Evolutionary conservation across 2,329 filamentous ascomycete genomes (phyloP), one percentile per base, ranked within the genome.

Genomic region (Fusarium mexicanum): DNA sequence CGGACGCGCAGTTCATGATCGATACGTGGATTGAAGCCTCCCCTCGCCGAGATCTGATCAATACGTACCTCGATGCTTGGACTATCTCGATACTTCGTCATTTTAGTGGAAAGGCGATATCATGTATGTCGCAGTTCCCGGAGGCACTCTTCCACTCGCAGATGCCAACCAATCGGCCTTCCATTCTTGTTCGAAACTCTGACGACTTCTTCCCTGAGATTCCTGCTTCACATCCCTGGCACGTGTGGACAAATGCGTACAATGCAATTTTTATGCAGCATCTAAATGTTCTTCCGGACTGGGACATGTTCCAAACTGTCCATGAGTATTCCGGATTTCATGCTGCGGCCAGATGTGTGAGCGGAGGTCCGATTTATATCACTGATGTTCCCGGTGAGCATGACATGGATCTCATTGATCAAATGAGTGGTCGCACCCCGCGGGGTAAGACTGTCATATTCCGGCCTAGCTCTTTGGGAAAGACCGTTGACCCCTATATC

Each of bases 111-210:
- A 92, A 91, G 76, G 90, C 91, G 10, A 97, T 98, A 58, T 96
- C 94, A 7, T 98, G 96, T 90, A 98, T 98, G 95, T 96, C 95
- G 0, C 93, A 96, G 81, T 89, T 92, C 6, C 96, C 96, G 0
- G 92, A 95, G 65, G 91, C 96, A 24, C 86, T 98, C 16, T 98
- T 98, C 83, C 91, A 95, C 80, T 92, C 92, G 2, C 94, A 97
- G 76, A 85, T 98, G 31, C 93, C 93, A 2, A 89, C 87, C n/a
- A 94, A 92, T 79, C 91, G 91, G 57, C 93, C 94, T 0, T 86
- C 90, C 1, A 87, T 97, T 31, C 86, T 95, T 1, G 89, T 95
- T 24, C 92, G 96, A 53, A 98, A 97, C 83, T 97, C 94, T 2
- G 95, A 92, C 72, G 93, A 98, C 83, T 99, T 95, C 86, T 98